Percentiles rank a stretch among this genome's conserved stretches.
Evolutionary conservation across 129 eudicot genomes (phyloP).

Genomic region (Flaveria trinervia): DNA sequence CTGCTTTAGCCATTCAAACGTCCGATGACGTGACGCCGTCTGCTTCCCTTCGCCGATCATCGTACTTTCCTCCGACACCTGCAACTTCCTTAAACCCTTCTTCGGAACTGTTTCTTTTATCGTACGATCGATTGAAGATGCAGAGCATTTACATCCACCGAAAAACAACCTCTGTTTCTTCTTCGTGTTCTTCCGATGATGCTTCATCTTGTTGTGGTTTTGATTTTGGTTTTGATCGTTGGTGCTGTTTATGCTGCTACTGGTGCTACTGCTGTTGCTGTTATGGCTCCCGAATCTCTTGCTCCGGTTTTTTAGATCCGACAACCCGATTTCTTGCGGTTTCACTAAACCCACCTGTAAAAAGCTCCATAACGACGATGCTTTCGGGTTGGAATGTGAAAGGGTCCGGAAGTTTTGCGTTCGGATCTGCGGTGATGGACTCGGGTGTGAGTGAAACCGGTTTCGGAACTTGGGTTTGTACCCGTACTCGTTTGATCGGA

Average conservation of each 20-base stretch:
- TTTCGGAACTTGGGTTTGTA: constrained; percentile 51
- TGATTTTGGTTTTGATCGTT: constrained; percentile 19
- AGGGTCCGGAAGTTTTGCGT: constrained; percentile 28
- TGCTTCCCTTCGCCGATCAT: constrained; percentile 43
- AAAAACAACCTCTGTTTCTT: constrained; percentile 43
- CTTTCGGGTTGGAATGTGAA: constrained; percentile 32
- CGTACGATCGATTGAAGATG: constrained; percentile 41
- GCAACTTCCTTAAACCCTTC: constrained; percentile 27
- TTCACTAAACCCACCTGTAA: constrained; percentile 62
- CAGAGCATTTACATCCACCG: constrained; percentile 68
- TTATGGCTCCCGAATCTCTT: constrained; percentile 51
- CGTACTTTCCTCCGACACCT: constrained; percentile 18
- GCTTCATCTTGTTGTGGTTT: neutral
- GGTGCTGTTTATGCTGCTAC: constrained; percentile 36
- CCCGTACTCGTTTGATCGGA: constrained; percentile 14
- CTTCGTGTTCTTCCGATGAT: constrained; percentile 28
- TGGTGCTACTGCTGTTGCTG: constrained; percentile 51
- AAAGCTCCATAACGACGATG: constrained; percentile 67
- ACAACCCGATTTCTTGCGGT: constrained; percentile 70
- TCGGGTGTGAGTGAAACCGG: constrained; percentile 84
- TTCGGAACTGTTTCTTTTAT: constrained; percentile 20
- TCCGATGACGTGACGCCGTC: constrained; percentile 73
- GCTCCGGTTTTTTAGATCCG: constrained; percentile 51
- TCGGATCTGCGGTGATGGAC: constrained; percentile 79
- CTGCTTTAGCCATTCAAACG: constrained; percentile 98